Conservation (phyloP, 768 basidiomycete genomes). For the Podaxis rugospora region DNA sequence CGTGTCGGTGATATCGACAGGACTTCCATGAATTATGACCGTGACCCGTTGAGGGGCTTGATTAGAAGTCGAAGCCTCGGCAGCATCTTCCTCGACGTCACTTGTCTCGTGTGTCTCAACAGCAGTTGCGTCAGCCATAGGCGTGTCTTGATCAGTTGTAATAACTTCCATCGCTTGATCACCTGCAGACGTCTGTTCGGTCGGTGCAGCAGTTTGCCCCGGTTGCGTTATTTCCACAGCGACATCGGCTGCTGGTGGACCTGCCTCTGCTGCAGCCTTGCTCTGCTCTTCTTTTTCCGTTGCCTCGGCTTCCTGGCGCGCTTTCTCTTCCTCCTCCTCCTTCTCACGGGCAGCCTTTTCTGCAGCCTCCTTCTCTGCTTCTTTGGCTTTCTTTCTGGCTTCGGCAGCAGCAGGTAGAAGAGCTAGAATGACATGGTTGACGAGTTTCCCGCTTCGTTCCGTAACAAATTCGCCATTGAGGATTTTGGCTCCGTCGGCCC, state of each 20-base stretch:
- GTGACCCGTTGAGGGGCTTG: constrained; percentile 59
- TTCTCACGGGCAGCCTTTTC: constrained; percentile 32
- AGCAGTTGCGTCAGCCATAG: constrained; percentile 28
- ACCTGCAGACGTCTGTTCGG: constrained; percentile 6
- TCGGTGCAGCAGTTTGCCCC: constrained; percentile 10
- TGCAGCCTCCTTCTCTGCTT: constrained; percentile 50
- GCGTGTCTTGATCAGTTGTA: constrained; percentile 22
- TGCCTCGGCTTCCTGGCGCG: constrained; percentile 29
- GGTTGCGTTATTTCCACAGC: neutral
- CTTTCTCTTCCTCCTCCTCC: constrained; percentile 28
- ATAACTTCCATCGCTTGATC: constrained; percentile 10
- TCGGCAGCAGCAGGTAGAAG: constrained; percentile 79
- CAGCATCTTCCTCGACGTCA: constrained; percentile 48
- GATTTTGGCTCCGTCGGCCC: constrained; percentile 85
- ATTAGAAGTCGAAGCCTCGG: constrained; percentile 17
- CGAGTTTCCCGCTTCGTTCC: constrained; percentile 62
- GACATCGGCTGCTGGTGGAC: neutral
- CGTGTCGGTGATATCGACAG: constrained; percentile 96
- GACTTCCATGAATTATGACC: constrained; percentile 86
- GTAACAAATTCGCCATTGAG: constrained; percentile 70
- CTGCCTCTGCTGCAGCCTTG: constrained; percentile 19
- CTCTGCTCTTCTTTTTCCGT: constrained; percentile 28
- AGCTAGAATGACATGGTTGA: constrained; percentile 66
- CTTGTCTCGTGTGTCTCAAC: constrained; percentile 29
- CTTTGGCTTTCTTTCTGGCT: constrained; percentile 50